Evolutionary conservation across 192 early-diverging fungal genomes (phyloP), one percentile per base, ranked within the genome.

Genomic region (Coemansia sp.): DNA sequence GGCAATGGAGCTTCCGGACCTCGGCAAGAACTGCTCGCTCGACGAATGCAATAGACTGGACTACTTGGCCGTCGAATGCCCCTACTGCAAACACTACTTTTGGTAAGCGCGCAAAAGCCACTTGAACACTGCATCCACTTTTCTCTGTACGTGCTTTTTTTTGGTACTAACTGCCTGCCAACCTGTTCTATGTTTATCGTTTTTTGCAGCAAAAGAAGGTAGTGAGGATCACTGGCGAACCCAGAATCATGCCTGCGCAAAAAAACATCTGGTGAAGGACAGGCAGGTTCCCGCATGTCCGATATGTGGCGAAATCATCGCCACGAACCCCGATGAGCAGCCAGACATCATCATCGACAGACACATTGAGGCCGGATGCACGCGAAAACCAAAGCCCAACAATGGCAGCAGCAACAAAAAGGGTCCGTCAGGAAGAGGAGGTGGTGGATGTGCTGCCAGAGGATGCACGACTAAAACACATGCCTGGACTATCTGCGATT

Each of bases 271-370:
- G 1, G 69, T 77, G 6, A 76, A 82, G 1, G 86, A 92, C 62
- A 84, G 89, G 46, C 83, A 86, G 30, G 90, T 91, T 0, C 90
- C 92, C 7, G 85, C 85, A 53, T 93, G 92, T 52, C 92, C 92
- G 12, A 76, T 96, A 23, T 96, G 94, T 71, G 65, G 84, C 20
- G 78, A 88, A 59, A 89, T 91, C 14, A 85, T 96, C 4, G 89
- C 94, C 5, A 72, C 90, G 11, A 80, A 81, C 6, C 81, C 88
- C 30, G 89, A 89, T 34, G 90, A 92, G 59, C 86, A 92, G 66
- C 91, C 94, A 6, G 92, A 96, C 68, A 64, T 86, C 1, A 71
- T 59, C 18, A 72, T 75, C 12, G 57, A 68, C 64, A 61, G 72
- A 35, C 75, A 77, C 48, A 62, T 75, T 20, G n/a, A 38, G 2